phyloP scores from a whole-genome alignment of 805 yeast genomes.

The Komagataella pastoris region DNA sequence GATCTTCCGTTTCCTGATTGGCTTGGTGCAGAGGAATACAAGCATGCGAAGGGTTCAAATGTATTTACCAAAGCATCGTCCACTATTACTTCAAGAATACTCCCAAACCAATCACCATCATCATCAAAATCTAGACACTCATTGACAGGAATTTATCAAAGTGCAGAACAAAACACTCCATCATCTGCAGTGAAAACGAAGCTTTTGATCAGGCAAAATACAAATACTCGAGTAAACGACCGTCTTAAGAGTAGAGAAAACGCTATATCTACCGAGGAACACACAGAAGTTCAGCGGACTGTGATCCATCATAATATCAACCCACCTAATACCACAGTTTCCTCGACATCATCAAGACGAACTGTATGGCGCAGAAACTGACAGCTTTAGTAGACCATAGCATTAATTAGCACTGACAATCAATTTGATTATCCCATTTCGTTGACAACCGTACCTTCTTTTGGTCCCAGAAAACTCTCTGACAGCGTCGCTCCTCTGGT shows the following conservation, averaged over 20 bases:
- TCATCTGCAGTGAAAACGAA: background rate
- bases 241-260: background rate
- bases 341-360: conserved; percentile 1
- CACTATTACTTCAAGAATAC: conserved; percentile 5
- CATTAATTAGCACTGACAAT: too few relatives aligned
- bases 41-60: conserved; percentile 1
- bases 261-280: background rate
- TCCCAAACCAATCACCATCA: conserved; percentile 3
- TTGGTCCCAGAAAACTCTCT: too few relatives aligned
- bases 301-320: background rate
- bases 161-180: background rate
- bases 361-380: background rate
- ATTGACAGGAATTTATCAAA: conserved; percentile 4
- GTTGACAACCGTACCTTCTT: too few relatives aligned
- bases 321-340: conserved; percentile 1
- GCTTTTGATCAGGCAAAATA: background rate
- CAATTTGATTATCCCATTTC: too few relatives aligned
- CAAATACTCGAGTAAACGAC: background rate
- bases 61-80: background rate
- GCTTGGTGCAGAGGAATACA: conserved; percentile 8
- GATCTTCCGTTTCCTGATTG: conserved; percentile 15
- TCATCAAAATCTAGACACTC: conserved; percentile 4
- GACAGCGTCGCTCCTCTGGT: too few relatives aligned
- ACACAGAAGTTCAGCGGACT: background rate
- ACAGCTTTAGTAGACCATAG: background rate